These are phyloP conservation scores for Aspergillus novoparasiticus DNA, from an alignment of 2,329 filamentous ascomycete genomes.

Conservation along the genomic window DNA sequence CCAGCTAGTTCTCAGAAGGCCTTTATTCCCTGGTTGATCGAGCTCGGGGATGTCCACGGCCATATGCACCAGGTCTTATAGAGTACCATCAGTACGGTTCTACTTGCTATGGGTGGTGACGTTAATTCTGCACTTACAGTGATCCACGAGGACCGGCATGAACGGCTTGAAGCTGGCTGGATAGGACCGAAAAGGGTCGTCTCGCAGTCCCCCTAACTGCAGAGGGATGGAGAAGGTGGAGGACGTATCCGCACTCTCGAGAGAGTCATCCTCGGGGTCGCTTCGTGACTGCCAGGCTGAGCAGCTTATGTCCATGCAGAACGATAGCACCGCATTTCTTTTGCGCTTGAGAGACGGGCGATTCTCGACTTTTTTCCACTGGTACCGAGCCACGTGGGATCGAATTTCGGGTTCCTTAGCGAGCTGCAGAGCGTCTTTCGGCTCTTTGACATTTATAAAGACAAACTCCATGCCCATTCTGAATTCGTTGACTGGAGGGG, in stretches of 20 bases:
- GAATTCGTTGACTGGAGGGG: neutral
- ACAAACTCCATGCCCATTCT: conserved; percentile 20
- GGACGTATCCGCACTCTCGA: neutral
- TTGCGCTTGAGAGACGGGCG: conserved; percentile 2
- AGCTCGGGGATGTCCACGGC: conserved; percentile 48
- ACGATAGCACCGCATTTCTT: conserved; percentile 1
- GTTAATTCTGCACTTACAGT: conserved; percentile 30
- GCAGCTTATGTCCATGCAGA: neutral
- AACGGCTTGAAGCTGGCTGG: conserved; percentile 41
- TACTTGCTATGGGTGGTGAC: neutral
- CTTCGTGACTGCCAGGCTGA: neutral
- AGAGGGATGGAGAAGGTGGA: conserved; percentile 11
- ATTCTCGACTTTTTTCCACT: conserved; percentile 23
- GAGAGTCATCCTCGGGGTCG: neutral
- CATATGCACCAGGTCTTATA: conserved; percentile 39
- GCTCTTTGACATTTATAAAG: conserved; percentile 31
- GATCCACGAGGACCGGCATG: conserved; percentile 34
- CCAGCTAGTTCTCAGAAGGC: conserved; percentile 42
- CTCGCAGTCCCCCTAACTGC: conserved; percentile 28
- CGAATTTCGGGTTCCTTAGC: conserved; percentile 28
- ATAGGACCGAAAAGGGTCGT: conserved; percentile 38
- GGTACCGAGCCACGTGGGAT: conserved; percentile 30
- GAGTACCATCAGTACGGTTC: conserved; percentile 1
- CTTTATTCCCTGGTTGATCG: conserved; percentile 36
- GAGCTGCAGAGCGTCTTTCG: conserved; percentile 28